Evolutionary conservation across 148 eudicot species (phyloP), one percentile per base, ranked within the genome.

Genomic region (Arbutus unedo): DNA sequence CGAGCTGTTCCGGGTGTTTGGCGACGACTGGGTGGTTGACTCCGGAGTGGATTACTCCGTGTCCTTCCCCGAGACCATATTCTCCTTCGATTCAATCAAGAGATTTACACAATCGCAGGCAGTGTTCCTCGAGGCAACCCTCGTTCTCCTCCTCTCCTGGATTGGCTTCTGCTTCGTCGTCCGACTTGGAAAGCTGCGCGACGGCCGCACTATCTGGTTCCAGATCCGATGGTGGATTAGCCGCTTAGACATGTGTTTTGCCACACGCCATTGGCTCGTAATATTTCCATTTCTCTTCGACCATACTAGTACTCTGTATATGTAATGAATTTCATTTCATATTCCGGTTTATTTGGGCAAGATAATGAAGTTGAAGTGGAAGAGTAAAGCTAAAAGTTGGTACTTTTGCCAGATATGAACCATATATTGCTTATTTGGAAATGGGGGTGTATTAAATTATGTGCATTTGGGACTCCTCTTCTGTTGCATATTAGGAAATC

Each of bases 211-310:
- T 45, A n/a, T 82, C 51, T 91, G 95, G 97, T 96, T 94, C 72
- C 86, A 84, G 87, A 86, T 94, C 73, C 85, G 99, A 14, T 96
- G 99, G 99, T 93, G 93, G 98, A 96, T 96, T 60, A 93, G 94
- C 77, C 95, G 99, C 66, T 85, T 96, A 59, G 99, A 96, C 83
- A 53, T 96, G 72, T 85, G 89, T 73, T 96, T 93, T 85, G 85
- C 99, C n/a, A 93, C 99, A 11, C 85, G 97, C 25, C 99, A 96
- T 87, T 93, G 98, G 98, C 94, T 96, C 86, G 98, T 94, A 88
- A 76, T 3, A 19, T 60, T 19, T 44, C 10, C 16, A 31, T 57
- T 14, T 64, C 70, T 64, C 41, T 25, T 1, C 54, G 10, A 4
- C 71, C 23, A 10, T 66, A 10, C 67, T 8, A 56, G n/a, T 56